Evolutionary conservation across 352 stramenopile genomes (phyloP).

Genomic region (Thraustochytrium sp.): DNA sequence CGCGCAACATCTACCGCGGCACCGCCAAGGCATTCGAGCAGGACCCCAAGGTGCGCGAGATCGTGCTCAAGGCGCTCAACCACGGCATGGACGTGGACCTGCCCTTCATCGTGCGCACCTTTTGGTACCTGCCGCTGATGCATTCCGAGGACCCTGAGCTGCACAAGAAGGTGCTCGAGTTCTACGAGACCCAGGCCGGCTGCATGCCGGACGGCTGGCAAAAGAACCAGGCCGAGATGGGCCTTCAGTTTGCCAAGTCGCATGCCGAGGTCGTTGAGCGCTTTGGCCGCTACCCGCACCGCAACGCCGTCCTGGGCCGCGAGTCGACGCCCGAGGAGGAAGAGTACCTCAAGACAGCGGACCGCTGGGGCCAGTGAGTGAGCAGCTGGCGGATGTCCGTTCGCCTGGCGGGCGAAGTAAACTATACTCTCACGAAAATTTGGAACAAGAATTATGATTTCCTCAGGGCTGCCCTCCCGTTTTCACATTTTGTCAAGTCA

Average conservation of each 20-base stretch:
- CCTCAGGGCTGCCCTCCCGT: no score
- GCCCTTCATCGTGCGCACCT: constrained; percentile 49
- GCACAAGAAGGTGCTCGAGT: constrained; percentile 44
- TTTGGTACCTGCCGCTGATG: constrained; percentile 55
- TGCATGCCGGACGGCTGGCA: constrained; percentile 12
- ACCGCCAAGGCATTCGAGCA: constrained; percentile 56
- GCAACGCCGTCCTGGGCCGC: constrained; percentile 56
- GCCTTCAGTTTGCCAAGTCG: constrained; percentile 48
- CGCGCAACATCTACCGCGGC: constrained; percentile 59
- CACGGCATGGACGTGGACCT: constrained; percentile 29
- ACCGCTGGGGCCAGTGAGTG: constrained; percentile 42
- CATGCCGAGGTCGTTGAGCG: constrained; percentile 57
- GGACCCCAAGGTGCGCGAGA: constrained; percentile 49
- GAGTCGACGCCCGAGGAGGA: constrained; percentile 56
- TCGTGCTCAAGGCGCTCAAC: constrained; percentile 39
- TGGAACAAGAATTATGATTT: no score
- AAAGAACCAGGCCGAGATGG: background rate
- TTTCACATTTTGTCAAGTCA: no score
- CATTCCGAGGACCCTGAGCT: constrained; percentile 54
- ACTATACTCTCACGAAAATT: no score
- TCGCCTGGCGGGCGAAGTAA: no score
- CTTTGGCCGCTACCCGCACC: constrained; percentile 62
- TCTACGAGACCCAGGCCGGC: constrained; percentile 43
- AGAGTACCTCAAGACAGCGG: constrained; percentile 53
- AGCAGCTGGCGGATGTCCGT: no score